phyloP scores from a whole-genome alignment of 371 early-diverging fungal genomes.

The Apophysomyces ossiformis region DNA sequence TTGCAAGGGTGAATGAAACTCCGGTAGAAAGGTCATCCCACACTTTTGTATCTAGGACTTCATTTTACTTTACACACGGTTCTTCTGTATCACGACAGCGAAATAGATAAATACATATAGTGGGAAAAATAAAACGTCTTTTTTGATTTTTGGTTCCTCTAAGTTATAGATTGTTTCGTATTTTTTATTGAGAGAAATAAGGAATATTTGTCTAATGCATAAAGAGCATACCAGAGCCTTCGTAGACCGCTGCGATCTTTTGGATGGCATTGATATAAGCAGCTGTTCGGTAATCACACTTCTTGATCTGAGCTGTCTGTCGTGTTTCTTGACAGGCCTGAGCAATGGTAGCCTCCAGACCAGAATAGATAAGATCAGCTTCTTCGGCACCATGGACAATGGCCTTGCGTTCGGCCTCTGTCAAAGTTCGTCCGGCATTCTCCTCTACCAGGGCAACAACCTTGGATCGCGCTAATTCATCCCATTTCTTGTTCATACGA shows the following conservation, averaged over 20 bases:
- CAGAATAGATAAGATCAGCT: conserved; percentile 89
- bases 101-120: no score
- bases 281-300: conserved; percentile 85
- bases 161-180: neutral
- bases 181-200: conserved; percentile 9
- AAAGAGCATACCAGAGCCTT: conserved; percentile 83
- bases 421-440: conserved; percentile 64
- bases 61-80: neutral
- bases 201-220: conserved; percentile 43
- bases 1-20: conserved; percentile 1
- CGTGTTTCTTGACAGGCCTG: conserved; percentile 71
- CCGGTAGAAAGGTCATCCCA: conserved; percentile 8
- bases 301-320: conserved; percentile 62
- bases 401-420: conserved; percentile 2
- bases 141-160: neutral
- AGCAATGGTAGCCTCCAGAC: conserved; percentile 91
- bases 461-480: conserved; percentile 81
- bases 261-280: conserved; percentile 86
- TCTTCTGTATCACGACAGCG: neutral
- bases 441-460: conserved; percentile 80
- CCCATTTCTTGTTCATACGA: conserved; percentile 92
- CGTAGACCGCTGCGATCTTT: conserved; percentile 83
- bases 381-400: conserved; percentile 91
- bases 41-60: neutral
- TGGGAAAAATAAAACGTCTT: no score